A percentile compares a stretch with the other conserved stretches of the same genome.
Conservation (phyloP, 768 basidiomycete species). For the Macrolepiota albuminosa region DNA sequence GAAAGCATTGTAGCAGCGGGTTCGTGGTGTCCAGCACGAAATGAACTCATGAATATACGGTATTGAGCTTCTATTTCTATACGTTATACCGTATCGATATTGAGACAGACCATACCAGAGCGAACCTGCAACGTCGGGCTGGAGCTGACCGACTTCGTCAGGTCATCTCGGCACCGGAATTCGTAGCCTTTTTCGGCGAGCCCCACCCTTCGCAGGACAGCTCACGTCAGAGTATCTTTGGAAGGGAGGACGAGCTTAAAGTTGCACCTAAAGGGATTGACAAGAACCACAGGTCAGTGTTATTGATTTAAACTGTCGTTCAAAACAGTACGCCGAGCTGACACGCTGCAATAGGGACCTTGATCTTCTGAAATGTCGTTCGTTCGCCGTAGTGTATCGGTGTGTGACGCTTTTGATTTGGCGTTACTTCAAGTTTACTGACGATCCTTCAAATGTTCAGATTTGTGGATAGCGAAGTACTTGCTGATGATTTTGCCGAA, state of each 20-base stretch:
- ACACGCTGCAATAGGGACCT: slow-evolving; percentile 59
- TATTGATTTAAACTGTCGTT: neutral
- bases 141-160: slow-evolving; percentile 48
- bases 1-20: slow-evolving; percentile 77
- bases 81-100: neutral
- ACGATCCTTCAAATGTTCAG: neutral
- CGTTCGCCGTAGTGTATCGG: slow-evolving; percentile 65
- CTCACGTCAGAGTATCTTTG: slow-evolving; percentile 73
- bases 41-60: slow-evolving; percentile 77
- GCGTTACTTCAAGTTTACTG: neutral
- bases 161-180: slow-evolving; percentile 62
- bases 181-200: slow-evolving; percentile 75
- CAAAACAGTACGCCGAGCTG: neutral
- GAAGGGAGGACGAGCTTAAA: slow-evolving; percentile 83
- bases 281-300: slow-evolving; percentile 68
- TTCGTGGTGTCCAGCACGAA: slow-evolving; percentile 72
- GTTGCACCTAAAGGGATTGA: slow-evolving; percentile 86
- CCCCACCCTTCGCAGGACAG: slow-evolving; percentile 60
- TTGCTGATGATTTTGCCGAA: slow-evolving; percentile 61
- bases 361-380: slow-evolving; percentile 82
- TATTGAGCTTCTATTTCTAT: slow-evolving; percentile 15
- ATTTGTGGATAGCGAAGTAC: slow-evolving; percentile 67
- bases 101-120: slow-evolving; percentile 27
- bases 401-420: slow-evolving; percentile 25
- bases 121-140: slow-evolving; percentile 60